phyloP scores from a whole-genome alignment of 2,329 filamentous ascomycete species.

The Colletotrichum sp. region DNA sequence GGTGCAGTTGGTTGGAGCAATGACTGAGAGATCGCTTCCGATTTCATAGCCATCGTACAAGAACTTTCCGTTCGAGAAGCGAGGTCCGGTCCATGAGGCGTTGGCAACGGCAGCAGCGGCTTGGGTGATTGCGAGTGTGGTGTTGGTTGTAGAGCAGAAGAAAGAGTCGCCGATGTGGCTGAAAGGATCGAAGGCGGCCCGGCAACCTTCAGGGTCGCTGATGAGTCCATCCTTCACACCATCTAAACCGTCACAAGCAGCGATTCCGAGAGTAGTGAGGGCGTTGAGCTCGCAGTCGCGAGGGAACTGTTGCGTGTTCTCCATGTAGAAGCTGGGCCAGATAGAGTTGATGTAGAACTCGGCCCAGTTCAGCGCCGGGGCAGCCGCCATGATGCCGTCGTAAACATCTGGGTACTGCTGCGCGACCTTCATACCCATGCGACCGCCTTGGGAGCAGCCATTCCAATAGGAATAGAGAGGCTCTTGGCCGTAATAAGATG shows the following conservation, averaged over 20 bases:
- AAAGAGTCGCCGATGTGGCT: slow-evolving; percentile 1
- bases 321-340: background rate
- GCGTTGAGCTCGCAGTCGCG: slow-evolving; percentile 27
- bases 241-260: background rate
- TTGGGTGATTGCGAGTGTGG: background rate
- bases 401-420: slow-evolving; percentile 54
- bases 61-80: background rate
- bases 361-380: slow-evolving; percentile 18
- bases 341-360: background rate
- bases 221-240: slow-evolving; percentile 5
- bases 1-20: background rate
- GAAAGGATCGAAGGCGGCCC: slow-evolving; percentile 24
- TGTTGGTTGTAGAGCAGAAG: slow-evolving; percentile 20
- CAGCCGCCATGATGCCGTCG: slow-evolving; percentile 40
- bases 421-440: slow-evolving; percentile 52
- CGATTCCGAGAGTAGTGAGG: slow-evolving; percentile 24
- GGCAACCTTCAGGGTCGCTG: background rate
- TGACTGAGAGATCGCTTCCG: background rate
- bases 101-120: background rate
- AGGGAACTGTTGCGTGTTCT: background rate
- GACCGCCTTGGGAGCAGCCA: slow-evolving; percentile 57
- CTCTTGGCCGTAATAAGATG: background rate
- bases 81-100: background rate
- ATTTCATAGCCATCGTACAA: background rate
- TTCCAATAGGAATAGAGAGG: slow-evolving; percentile 43